Base-by-base conservation (phyloP, 208 protist species). In the Naegleria lovaniensis region DNA sequence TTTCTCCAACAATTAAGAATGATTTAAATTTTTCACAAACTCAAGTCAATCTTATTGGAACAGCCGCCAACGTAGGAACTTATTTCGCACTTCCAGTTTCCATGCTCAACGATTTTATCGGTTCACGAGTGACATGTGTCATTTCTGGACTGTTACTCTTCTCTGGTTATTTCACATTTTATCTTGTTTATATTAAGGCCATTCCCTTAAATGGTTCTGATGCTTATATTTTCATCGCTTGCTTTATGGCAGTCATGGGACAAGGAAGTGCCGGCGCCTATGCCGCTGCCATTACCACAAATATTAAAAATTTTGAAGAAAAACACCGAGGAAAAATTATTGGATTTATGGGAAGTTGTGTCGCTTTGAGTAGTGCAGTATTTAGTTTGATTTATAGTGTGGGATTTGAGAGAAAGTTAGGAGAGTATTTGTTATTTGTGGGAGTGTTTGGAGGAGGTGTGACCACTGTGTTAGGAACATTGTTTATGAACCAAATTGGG, bases 31-130 rank as follows among this genome's bases (percentile, higher is more conserved):
- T 79, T 11, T 36, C 85, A n/a, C 39, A 58, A 88, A 36, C 22
- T 58, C 41, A 88, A 88, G 33, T 58, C 6, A 88, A 88, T 19
- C 16, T 88, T 22, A 58, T 88, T 51, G 85, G 85, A 88, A 88
- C 85, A 36, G 9, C 40, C 1, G 16, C 25, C 11, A 88, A 88
- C 19, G 29, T 88, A 58, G 85, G 85, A 19, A 22, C 41, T 58
- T 38, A 55, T 36, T n/a, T 38, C 5, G 85, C 16, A 29, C 6
- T 58, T 43, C 6, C n/a, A 6, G 4, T 33, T 58, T 48, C 85
- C 5, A 58, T 88, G 16, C 6, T 88, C 13, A 33, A 88, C n/a
- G 43, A 88, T 58, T n/a, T 58, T 38, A 25, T 58, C 25, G 85
- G 85, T 58, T 7, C 41, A 11, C 55, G 41, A 39, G 13, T 58